Conservation (phyloP, 306 rosid species). For the Acacia acuminata region DNA sequence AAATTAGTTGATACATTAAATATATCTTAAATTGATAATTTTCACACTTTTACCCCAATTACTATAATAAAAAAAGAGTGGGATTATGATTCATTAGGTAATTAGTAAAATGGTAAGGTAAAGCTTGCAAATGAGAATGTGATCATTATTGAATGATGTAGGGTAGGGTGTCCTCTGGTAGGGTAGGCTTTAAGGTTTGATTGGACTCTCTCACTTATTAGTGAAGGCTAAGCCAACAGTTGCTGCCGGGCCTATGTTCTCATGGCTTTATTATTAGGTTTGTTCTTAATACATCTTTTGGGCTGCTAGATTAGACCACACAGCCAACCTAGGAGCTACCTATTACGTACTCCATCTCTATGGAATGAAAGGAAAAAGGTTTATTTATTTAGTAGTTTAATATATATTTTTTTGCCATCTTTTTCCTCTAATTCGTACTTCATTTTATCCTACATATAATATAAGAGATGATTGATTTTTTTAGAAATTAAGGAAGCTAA, state of each 20-base stretch:
- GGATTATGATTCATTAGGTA: neutral
- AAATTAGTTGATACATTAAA: no score
- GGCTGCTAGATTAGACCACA: constrained; percentile 1
- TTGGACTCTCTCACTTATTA: neutral
- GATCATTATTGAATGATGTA: neutral
- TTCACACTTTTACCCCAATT: no score
- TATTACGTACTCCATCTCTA: neutral
- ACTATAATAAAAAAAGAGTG: neutral
- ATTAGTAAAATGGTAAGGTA: neutral
- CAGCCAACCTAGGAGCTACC: neutral
- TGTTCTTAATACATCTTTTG: neutral
- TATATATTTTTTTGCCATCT: no score
- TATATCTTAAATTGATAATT: no score
- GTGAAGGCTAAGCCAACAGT: neutral
- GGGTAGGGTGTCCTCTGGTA: neutral
- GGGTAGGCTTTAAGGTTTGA: neutral
- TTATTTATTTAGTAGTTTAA: neutral
- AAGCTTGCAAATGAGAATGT: neutral
- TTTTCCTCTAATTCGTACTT: no score
- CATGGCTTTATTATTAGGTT: neutral
- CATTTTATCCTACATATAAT: no score
- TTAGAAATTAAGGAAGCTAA: no score
- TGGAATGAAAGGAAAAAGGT: neutral
- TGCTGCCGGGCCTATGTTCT: neutral
- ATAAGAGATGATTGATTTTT: no score